Conservation (phyloP, 192 early-diverging fungal genomes). For the Coemansia sp. region DNA sequence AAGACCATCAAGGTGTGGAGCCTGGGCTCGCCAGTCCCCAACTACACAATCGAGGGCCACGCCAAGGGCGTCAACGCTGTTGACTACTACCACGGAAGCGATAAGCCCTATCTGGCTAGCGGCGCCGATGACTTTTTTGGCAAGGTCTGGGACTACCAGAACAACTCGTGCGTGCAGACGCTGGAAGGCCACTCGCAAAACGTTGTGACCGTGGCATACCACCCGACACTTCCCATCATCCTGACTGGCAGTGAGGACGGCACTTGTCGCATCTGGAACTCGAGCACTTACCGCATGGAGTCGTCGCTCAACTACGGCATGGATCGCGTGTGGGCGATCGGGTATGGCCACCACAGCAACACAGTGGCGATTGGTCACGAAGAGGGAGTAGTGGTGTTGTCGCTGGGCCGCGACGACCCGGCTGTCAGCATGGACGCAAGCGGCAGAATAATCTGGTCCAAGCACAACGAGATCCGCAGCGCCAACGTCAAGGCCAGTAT, state of each 20-base stretch:
- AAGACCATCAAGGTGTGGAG: constrained; percentile 98
- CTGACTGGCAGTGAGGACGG: constrained; percentile 95
- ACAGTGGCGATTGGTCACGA: constrained; percentile 96
- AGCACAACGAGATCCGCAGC: constrained; percentile 94
- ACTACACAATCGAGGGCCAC: constrained; percentile 97
- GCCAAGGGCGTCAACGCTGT: constrained; percentile 98
- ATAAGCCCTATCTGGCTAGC: constrained; percentile 96
- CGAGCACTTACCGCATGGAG: constrained; percentile 94
- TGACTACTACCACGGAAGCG: constrained; percentile 97
- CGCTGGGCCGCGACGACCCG: constrained; percentile 95
- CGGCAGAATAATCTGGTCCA: constrained; percentile 98
- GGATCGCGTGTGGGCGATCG: constrained; percentile 96
- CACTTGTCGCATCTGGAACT: constrained; percentile 93
- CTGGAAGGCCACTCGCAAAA: constrained; percentile 97
- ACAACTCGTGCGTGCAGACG: constrained; percentile 98
- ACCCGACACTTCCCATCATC: constrained; percentile 97
- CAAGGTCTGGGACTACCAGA: constrained; percentile 99
- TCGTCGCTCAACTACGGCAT: constrained; percentile 98
- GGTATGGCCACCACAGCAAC: constrained; percentile 82
- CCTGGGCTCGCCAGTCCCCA: constrained; percentile 86
- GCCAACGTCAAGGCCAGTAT: constrained; percentile 86
- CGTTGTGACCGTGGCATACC: constrained; percentile 86
- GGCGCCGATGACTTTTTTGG: constrained; percentile 94
- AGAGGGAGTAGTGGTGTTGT: constrained; percentile 93
- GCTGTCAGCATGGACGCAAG: constrained; percentile 94